Evolutionary conservation across 2,329 filamentous ascomycete genomes (phyloP).

Genomic region (Fusarium incarnatum): DNA sequence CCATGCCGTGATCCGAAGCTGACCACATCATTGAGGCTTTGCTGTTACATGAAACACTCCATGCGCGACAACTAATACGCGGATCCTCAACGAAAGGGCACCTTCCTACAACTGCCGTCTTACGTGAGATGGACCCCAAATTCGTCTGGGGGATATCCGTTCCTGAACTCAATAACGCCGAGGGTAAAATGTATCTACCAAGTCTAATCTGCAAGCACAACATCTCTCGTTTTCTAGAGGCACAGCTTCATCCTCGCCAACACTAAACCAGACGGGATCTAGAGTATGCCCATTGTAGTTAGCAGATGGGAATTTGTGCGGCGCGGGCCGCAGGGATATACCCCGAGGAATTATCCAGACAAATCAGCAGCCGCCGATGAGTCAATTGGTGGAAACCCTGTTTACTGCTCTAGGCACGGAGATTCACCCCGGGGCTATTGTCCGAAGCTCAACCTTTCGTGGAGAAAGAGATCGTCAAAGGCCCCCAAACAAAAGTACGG

Average conservation of each 20-base stretch:
- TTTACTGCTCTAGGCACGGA: neutral
- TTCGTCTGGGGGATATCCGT: neutral
- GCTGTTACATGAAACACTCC: neutral
- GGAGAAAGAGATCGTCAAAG: neutral
- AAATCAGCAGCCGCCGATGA: neutral
- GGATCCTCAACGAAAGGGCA: neutral
- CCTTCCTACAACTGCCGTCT: neutral
- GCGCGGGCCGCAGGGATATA: neutral
- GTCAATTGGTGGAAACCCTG: neutral
- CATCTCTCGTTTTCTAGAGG: neutral
- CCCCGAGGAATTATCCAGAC: neutral
- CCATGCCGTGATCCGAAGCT: neutral
- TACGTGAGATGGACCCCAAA: neutral
- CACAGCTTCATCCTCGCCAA: neutral
- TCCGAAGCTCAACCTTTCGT: neutral
- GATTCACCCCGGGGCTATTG: too few relatives aligned
- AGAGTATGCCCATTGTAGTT: neutral
- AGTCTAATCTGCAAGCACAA: too few relatives aligned
- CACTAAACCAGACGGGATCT: neutral
- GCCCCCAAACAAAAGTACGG: neutral
- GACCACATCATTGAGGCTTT: neutral
- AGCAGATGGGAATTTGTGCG: neutral
- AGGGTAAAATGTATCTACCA: fast-evolving
- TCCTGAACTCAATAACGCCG: neutral
- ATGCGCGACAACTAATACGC: neutral